Conservation (phyloP, 1,139 yeast genomes). For the Suhomyces wounanorum region DNA sequence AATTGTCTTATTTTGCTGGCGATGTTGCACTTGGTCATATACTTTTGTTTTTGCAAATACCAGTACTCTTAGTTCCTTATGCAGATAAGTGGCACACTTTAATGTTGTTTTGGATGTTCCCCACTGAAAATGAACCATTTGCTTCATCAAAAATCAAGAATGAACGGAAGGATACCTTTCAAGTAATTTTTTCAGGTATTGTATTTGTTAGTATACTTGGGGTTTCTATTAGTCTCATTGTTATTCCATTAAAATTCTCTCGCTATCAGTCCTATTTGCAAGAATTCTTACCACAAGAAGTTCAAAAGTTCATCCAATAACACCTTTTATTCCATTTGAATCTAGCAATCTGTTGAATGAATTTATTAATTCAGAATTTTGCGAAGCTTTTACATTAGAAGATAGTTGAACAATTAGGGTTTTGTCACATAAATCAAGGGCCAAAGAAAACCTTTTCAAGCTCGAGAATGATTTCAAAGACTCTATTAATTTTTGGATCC, state of each 20-base stretch:
- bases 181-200: neutral
- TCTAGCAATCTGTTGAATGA: constrained; percentile 6
- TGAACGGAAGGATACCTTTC: neutral
- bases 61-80: constrained; percentile 55
- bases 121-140: constrained; percentile 25
- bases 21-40: constrained; percentile 57
- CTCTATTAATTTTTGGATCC: constrained; percentile 22
- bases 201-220: neutral
- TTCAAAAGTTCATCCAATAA: neutral
- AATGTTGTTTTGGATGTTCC: constrained; percentile 79
- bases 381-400: constrained; percentile 5
- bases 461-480: constrained; percentile 24
- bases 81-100: constrained; percentile 76
- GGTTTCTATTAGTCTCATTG: neutral
- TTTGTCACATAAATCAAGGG: constrained; percentile 23
- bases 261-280: neutral
- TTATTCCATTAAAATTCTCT: neutral
- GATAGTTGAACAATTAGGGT: constrained; percentile 8
- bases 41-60: constrained; percentile 52
- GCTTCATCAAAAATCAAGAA: neutral
- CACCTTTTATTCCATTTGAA: neutral
- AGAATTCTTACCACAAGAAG: neutral
- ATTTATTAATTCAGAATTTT: constrained; percentile 1
- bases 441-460: constrained; percentile 28
- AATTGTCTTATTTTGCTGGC: constrained; percentile 54